Evolutionary conservation across 2,329 filamentous ascomycete species (phyloP), one percentile per base, ranked within the genome.

Genomic region (Aspergillus fumigatiaffinis): DNA sequence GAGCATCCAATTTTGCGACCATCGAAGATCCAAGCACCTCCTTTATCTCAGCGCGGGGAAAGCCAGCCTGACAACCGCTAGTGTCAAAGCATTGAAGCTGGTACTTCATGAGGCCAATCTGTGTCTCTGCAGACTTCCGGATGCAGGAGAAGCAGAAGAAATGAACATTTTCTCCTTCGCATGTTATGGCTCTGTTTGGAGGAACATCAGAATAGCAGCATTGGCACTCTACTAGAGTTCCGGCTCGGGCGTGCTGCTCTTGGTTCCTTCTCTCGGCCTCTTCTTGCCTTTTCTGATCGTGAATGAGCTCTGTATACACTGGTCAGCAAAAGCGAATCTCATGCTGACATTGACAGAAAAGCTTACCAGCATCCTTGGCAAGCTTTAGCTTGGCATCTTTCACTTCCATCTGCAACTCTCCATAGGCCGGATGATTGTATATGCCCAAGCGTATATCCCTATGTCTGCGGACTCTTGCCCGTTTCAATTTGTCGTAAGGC

Each of bases 141-240:
- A 86, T 81, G 68, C 91, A 96, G 1, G 75, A 73, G 50, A 79
- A 78, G 71, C 91, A 96, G 71, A 93, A 92, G 68, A 82, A 84
- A 63, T 92, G 89, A 1, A 74, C 62, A 0, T 69, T 64, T 0
- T 82, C 77, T 17, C 81, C 85, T 52, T 84, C 74, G 70, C 91
- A 96, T 61, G 84, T 78, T 1, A 90, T 81, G 77, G 90, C 85
- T 50, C 86, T 82, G 63, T 90, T 89, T 49, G 85, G 72, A 1
- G 89, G 81, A 51, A 80, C 79, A 3, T 91, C 86, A 6, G 79
- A 78, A 66, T 83, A 94, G 72, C 91, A 96, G 67, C 89, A 91
- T 47, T 80, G 82, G 64, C 88, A 95, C 63, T 93, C 89, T 10
- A 79, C 72, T 44, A 87, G 77, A 20, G 82, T 79, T 0, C 86